Conservation (phyloP, 169 alveolate species). For the Toxoplasma gondii region DNA sequence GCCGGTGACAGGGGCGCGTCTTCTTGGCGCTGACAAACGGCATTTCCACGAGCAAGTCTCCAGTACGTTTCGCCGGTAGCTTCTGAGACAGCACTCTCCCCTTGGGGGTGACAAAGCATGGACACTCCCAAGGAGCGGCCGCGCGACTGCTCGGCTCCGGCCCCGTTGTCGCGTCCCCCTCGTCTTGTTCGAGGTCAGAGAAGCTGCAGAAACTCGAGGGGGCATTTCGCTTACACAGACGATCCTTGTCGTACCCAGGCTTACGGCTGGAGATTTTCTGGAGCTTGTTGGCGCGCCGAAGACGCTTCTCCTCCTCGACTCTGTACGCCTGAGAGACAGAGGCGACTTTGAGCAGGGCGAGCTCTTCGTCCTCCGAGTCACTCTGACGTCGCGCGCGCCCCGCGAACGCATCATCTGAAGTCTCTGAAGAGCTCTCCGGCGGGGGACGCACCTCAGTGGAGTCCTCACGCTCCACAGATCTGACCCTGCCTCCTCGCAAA, state of each 20-base stretch:
- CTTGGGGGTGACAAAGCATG: background rate
- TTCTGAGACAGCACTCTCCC: background rate
- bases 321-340: background rate
- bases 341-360: background rate
- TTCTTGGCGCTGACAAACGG: constrained; percentile 29
- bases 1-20: background rate
- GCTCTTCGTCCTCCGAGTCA: background rate
- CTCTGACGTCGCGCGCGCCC: background rate
- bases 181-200: background rate
- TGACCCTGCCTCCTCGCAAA: background rate
- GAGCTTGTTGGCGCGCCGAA: background rate
- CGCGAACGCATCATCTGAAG: background rate
- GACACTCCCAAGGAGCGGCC: background rate
- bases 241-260: background rate
- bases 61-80: constrained; percentile 24
- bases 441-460: background rate
- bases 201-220: background rate
- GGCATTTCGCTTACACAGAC: background rate
- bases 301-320: background rate
- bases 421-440: background rate
- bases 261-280: background rate
- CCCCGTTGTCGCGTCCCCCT: background rate
- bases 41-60: constrained; percentile 26
- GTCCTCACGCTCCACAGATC: background rate
- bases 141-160: background rate